Evolutionary conservation across 106 monocot species (phyloP).

Genomic region (Dendrobium huoshanense): DNA sequence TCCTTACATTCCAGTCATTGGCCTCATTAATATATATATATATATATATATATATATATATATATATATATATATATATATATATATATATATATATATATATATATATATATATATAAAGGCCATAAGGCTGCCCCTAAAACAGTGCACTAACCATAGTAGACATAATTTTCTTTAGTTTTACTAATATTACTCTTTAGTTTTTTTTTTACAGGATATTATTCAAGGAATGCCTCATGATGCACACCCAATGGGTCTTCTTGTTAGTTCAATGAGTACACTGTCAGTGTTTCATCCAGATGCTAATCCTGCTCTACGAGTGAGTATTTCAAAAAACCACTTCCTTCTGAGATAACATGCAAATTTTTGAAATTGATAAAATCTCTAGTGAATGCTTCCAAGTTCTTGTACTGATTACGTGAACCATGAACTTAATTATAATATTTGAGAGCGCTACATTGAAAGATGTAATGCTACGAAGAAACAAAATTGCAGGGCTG

Average conservation of each 20-base stretch:
- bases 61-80: too few relatives aligned
- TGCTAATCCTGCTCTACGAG: constrained; percentile 95
- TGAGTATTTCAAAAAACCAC: constrained; percentile 23
- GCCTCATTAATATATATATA: background rate
- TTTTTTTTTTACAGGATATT: constrained; percentile 58
- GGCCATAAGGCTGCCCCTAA: background rate
- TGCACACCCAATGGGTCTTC: constrained; percentile 97
- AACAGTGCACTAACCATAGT: background rate
- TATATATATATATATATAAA: too few relatives aligned
- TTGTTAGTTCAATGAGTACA: constrained; percentile 91
- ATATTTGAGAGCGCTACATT: background rate
- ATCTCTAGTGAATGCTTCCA: background rate
- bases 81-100: too few relatives aligned
- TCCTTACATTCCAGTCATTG: constrained; percentile 2
- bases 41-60: background rate
- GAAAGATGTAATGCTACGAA: background rate
- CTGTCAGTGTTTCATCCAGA: constrained; percentile 98
- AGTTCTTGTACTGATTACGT: background rate
- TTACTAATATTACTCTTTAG: background rate
- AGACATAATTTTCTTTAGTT: background rate
- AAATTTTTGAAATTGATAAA: background rate
- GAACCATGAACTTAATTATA: background rate
- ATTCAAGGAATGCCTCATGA: constrained; percentile 98
- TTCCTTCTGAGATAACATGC: background rate
- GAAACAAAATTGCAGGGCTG: background rate